Conservation (phyloP, 2,329 filamentous ascomycete species). For the Diplodia mutila region DNA sequence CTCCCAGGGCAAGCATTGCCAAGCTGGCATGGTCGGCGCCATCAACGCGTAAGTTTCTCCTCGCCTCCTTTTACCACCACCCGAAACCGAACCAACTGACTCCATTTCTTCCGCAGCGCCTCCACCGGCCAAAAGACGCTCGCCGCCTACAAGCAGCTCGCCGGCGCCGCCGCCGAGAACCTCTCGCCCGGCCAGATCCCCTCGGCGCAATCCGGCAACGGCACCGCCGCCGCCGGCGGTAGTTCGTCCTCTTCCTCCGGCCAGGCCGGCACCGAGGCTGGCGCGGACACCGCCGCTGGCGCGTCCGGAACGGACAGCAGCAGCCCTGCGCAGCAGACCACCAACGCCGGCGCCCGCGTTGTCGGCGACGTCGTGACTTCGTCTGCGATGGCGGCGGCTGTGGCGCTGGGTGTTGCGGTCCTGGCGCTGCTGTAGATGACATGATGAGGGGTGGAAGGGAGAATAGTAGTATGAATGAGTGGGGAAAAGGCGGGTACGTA, state of each 20-base stretch:
- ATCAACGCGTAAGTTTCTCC: slow-evolving; percentile 68
- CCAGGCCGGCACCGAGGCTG: background rate
- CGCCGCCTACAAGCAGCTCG: slow-evolving; percentile 40
- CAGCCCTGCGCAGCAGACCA: slow-evolving; percentile 1
- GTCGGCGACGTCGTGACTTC: background rate
- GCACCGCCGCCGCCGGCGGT: background rate
- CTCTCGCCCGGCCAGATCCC: slow-evolving; percentile 39
- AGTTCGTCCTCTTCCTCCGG: background rate
- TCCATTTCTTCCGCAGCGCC: slow-evolving; percentile 28
- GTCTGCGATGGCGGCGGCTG: background rate
- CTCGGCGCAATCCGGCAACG: background rate
- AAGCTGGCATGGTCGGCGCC: slow-evolving; percentile 74
- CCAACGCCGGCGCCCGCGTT: slow-evolving; percentile 2
- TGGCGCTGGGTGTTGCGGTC: background rate
- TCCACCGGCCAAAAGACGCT: slow-evolving; percentile 43
- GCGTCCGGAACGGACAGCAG: background rate
- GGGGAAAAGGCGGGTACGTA: too few species aligned
- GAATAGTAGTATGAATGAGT: too few species aligned
- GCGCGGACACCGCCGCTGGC: background rate
- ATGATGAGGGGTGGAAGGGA: background rate
- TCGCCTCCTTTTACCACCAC: background rate
- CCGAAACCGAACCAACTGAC: slow-evolving; percentile 30
- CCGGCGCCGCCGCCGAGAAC: slow-evolving; percentile 46
- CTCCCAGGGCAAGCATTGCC: slow-evolving; percentile 73
- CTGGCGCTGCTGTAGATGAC: slow-evolving; percentile 1